Conservation (phyloP, 768 basidiomycete species). For the Pleurotus giganteus region DNA sequence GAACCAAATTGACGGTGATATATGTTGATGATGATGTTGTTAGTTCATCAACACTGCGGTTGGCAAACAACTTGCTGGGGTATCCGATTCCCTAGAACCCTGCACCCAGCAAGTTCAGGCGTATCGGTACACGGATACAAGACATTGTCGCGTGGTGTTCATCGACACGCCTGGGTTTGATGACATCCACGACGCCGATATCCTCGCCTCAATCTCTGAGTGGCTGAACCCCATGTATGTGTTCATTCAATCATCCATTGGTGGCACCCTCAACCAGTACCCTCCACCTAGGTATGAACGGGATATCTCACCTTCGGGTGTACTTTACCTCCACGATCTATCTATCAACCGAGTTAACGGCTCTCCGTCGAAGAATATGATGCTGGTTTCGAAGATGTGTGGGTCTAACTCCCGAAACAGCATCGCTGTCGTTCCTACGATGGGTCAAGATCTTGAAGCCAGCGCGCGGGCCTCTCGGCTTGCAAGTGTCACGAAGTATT, state of each 20-base stretch:
- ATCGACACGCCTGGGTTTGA: conserved; percentile 6
- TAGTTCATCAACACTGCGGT: conserved; percentile 25
- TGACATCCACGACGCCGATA: neutral
- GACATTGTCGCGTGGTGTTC: conserved; percentile 14
- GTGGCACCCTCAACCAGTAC: neutral
- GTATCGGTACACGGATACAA: conserved; percentile 10
- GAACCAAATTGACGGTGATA: neutral
- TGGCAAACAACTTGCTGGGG: conserved; percentile 14
- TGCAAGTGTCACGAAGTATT: neutral
- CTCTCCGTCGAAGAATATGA: conserved; percentile 40
- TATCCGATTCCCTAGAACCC: conserved; percentile 20
- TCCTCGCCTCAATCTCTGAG: neutral
- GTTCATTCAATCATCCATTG: conserved; percentile 12
- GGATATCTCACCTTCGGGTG: conserved; percentile 22
- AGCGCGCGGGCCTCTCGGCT: neutral
- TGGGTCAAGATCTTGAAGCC: conserved; percentile 36
- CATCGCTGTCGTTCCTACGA: conserved; percentile 46
- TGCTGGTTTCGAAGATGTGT: conserved; percentile 45
- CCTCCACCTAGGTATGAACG: conserved; percentile 20
- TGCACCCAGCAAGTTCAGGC: conserved; percentile 21
- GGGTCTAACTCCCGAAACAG: conserved; percentile 41
- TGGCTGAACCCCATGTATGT: conserved; percentile 22
- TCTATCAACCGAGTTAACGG: conserved; percentile 37
- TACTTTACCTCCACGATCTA: conserved; percentile 28
- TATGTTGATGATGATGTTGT: too few relatives aligned